Percentiles rank a stretch among this genome's conserved stretches.
These are phyloP conservation scores for Penicillium dipodomyicola DNA, from an alignment of 495 filamentous ascomycete species.

Conservation along the genomic window DNA sequence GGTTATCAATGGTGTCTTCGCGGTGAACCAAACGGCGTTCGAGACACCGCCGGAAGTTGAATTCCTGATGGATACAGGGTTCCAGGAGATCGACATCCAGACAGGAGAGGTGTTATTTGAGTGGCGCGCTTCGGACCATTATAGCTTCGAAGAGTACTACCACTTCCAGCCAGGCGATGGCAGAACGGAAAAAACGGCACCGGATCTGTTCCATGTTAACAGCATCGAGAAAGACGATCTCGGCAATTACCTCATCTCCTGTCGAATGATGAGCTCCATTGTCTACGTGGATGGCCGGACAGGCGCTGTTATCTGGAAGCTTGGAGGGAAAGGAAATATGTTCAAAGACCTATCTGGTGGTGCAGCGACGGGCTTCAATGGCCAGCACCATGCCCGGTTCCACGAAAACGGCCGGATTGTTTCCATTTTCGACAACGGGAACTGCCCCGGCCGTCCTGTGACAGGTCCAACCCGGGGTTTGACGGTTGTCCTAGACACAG, in stretches of 20 bases:
- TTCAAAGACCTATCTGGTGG: slow-evolving; percentile 14
- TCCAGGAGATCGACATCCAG: slow-evolving; percentile 43
- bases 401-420: slow-evolving; percentile 16
- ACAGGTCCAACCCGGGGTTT: background rate
- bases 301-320: slow-evolving; percentile 50
- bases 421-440: slow-evolving; percentile 24
- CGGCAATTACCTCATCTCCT: slow-evolving; percentile 54
- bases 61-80: slow-evolving; percentile 39
- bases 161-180: background rate
- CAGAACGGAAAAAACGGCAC: background rate
- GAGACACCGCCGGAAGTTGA: slow-evolving; percentile 16
- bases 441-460: background rate
- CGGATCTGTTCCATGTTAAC: slow-evolving; percentile 34
- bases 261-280: slow-evolving; percentile 48
- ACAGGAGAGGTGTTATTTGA: slow-evolving; percentile 35
- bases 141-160: slow-evolving; percentile 20
- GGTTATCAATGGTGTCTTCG: slow-evolving; percentile 3
- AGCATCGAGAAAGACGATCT: slow-evolving; percentile 27
- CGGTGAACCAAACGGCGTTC: background rate
- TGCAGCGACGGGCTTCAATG: slow-evolving; percentile 6
- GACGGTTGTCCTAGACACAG: background rate
- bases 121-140: slow-evolving; percentile 31
- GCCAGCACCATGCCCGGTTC: slow-evolving; percentile 27
- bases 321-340: slow-evolving; percentile 35
- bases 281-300: slow-evolving; percentile 50